A percentile compares a stretch with the other conserved stretches of the same genome.
phyloP scores from a whole-genome alignment of 1,284 basidiomycete species.

The Pulchroboletus neoregius region DNA sequence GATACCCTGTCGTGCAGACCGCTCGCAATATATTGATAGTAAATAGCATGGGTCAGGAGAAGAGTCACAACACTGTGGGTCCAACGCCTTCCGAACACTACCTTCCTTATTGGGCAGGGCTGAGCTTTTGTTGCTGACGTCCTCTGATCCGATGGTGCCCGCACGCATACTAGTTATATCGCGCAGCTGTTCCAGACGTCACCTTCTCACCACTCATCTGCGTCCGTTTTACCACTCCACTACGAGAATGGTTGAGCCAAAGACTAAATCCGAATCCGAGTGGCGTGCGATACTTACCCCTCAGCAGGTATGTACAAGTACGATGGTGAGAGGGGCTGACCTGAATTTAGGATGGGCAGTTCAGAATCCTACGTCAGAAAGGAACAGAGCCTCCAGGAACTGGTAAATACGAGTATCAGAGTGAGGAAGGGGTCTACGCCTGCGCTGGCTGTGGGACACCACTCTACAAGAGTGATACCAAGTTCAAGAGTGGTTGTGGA shows the following conservation, averaged over 20 bases:
- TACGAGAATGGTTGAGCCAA: constrained; percentile 22
- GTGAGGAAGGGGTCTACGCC: constrained; percentile 64
- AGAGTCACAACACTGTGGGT: no score
- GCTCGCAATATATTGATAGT: no score
- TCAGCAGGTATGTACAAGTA: constrained; percentile 60
- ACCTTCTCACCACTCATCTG: not conserved
- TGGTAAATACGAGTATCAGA: constrained; percentile 74
- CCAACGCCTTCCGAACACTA: not conserved
- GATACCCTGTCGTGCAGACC: no score
- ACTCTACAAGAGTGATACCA: constrained; percentile 84
- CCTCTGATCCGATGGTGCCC: not conserved
- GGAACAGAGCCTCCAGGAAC: constrained; percentile 81
- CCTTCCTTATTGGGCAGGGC: constrained; percentile 6
- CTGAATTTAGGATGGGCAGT: constrained; percentile 43
- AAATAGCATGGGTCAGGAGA: no score
- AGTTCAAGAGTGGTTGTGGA: constrained; percentile 91
- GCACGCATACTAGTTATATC: not conserved
- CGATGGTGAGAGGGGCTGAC: not conserved
- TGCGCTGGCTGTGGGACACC: constrained; percentile 70
- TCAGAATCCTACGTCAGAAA: constrained; percentile 81
- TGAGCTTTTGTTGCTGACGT: not conserved
- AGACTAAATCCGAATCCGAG: constrained; percentile 69
- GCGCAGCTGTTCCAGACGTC: not conserved
- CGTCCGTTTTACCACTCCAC: constrained; percentile 9
- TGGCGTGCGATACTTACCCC: constrained; percentile 82